Conservation (phyloP, 2,329 filamentous ascomycete species). For the Didymella pinodella region DNA sequence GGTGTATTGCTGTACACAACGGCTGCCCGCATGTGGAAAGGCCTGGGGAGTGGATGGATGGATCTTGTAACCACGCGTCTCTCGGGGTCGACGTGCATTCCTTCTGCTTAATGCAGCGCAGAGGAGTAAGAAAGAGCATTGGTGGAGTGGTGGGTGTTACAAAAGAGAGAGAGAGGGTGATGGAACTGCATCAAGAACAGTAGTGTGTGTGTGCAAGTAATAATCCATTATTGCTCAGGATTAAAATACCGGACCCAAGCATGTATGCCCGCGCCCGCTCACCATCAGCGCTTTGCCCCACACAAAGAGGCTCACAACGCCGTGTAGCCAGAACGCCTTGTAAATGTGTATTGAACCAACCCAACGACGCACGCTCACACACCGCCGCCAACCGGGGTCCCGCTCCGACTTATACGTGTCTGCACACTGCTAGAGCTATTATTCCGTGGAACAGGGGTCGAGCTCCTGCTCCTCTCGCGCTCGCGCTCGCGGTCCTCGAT, state of each 20-base stretch:
- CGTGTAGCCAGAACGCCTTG: constrained; percentile 1
- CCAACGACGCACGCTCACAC: not conserved
- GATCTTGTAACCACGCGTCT: too few relatives aligned
- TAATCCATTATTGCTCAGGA: not conserved
- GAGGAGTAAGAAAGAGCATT: too few relatives aligned
- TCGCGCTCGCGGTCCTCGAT: constrained; percentile 41
- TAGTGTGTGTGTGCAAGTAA: not conserved
- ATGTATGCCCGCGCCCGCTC: not conserved
- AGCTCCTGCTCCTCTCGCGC: constrained; percentile 33
- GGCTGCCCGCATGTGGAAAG: too few relatives aligned
- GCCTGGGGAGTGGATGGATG: too few relatives aligned
- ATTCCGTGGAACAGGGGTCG: constrained; percentile 33
- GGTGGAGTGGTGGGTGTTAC: too few relatives aligned
- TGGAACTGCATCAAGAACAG: too few relatives aligned
- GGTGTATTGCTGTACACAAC: too few relatives aligned
- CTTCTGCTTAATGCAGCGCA: too few relatives aligned
- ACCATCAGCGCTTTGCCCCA: not conserved
- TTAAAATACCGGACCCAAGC: not conserved
- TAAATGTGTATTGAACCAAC: constrained; percentile 2
- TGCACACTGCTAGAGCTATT: constrained; percentile 32
- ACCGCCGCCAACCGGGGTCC: constrained; percentile 28
- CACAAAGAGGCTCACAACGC: not conserved
- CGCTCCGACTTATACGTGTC: constrained; percentile 28
- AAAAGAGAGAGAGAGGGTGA: too few relatives aligned
- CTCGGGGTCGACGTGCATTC: too few relatives aligned